These are phyloP conservation scores for Cyclocybe aegerita DNA, from an alignment of 768 basidiomycete genomes.

Conservation along the genomic window DNA sequence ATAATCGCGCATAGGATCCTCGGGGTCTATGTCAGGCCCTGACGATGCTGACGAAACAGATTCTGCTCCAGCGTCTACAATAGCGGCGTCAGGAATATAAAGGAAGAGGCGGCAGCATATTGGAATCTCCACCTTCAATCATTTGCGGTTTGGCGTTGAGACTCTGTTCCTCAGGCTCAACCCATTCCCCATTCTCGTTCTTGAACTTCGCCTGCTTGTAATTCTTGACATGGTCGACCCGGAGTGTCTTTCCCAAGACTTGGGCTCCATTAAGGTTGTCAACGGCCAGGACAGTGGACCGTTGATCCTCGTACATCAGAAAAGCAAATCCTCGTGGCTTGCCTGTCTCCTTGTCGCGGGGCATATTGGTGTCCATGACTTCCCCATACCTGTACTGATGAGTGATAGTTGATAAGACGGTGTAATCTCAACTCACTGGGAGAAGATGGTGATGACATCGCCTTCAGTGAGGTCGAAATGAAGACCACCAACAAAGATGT, in stretches of 20 bases:
- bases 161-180: constrained; percentile 81
- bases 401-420: background rate
- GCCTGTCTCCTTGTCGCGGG: constrained; percentile 90
- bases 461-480: constrained; percentile 91
- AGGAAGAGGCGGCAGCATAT: background rate
- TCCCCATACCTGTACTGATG: constrained; percentile 82
- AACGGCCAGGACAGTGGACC: constrained; percentile 92
- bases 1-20: constrained; percentile 98
- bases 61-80: constrained; percentile 46
- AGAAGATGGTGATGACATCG: constrained; percentile 96
- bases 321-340: constrained; percentile 93
- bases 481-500: constrained; percentile 91
- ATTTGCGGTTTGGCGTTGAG: constrained; percentile 84
- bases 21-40: constrained; percentile 78
- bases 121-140: constrained; percentile 49
- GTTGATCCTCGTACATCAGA: constrained; percentile 98
- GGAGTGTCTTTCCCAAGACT: constrained; percentile 80
- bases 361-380: constrained; percentile 91
- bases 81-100: constrained; percentile 2
- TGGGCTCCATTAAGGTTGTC: constrained; percentile 97
- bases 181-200: constrained; percentile 81
- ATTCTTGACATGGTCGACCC: constrained; percentile 90
- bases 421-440: constrained; percentile 66
- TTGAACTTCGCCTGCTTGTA: constrained; percentile 86
- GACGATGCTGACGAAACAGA: constrained; percentile 70